Evolutionary conservation across 1,139 yeast species (phyloP).

Genomic region (Lodderomyces theae): DNA sequence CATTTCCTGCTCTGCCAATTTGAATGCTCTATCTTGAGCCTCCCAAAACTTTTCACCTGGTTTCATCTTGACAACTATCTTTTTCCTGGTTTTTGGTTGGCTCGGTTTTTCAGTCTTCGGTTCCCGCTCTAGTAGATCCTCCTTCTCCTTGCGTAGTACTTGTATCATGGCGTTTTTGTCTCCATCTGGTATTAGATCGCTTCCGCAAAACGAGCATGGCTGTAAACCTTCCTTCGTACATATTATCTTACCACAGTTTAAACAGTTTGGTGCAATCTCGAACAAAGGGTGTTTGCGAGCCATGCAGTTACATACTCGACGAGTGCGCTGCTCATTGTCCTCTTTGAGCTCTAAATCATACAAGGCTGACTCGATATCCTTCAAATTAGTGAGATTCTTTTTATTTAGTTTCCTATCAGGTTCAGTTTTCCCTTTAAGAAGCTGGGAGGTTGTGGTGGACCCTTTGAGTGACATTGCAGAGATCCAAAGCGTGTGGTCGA

Average conservation of each 20-base stretch:
- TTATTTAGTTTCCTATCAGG: constrained; percentile 27
- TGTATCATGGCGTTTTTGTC: constrained; percentile 62
- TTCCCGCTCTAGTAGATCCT: constrained; percentile 12
- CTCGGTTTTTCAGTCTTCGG: constrained; percentile 9
- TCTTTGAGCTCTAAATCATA: constrained; percentile 32
- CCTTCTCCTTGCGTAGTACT: constrained; percentile 49
- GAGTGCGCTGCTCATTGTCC: constrained; percentile 11
- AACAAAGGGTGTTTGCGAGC: constrained; percentile 84
- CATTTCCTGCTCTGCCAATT: constrained; percentile 43
- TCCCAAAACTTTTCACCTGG: constrained; percentile 66
- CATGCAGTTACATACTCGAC: constrained; percentile 68
- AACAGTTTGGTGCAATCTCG: constrained; percentile 88
- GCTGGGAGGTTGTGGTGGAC: constrained; percentile 37
- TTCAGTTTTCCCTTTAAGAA: constrained; percentile 27
- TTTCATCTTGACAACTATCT: constrained; percentile 51
- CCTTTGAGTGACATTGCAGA: constrained; percentile 14
- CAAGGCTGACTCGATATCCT: constrained; percentile 52
- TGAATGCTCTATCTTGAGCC: constrained; percentile 64
- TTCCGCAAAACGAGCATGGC: constrained; percentile 83
- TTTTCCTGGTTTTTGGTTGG: constrained; percentile 20
- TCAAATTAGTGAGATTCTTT: constrained; percentile 48
- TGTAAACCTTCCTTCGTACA: constrained; percentile 89
- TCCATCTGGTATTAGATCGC: constrained; percentile 55
- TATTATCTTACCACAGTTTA: constrained; percentile 90
- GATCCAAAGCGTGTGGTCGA: no score